Base-by-base conservation (phyloP, 768 basidiomycete genomes). In the Leccinum barrowsii region DNA sequence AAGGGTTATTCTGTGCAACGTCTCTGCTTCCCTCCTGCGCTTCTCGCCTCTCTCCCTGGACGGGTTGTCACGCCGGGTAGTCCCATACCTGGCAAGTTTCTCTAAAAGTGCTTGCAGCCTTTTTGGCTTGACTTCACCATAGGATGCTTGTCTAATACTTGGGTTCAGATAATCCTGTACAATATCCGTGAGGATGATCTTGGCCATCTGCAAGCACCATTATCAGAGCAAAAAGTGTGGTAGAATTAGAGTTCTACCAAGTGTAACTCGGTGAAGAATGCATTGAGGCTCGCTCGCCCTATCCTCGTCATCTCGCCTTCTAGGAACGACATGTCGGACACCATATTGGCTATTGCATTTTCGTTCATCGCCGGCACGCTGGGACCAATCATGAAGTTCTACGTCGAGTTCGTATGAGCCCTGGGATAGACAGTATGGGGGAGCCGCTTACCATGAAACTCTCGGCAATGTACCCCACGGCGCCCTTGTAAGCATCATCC, bases 401-500 rank as follows among this genome's bases (percentile, higher is more conserved):
- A 63, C 6, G 48, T 50, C 26, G 46, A 6, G 19, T 50, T 30
- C 19, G 34, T 49, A 50, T 69, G 49, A 67, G 58, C 30, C 0
- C 52, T 32, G 17, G 24, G 6, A 24, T 2, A 13, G 7, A 30
- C 26, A 28, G 7, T n/a, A 32, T 50, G 42, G 28, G 26, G 17
- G 10, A 12, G 11, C 42, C 3, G 74, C 85, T 56, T 58, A 98
- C 97, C 87, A 94, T 91, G 30, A 98, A 77, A 59, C 87, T 91
- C 57, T 87, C 85, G 0, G 92, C 87, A 57, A 97, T 92, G 67
- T 97, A 92, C 32, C 83, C 78, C n/a, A 96, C 78, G 13, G 97
- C 95, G 47, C 85, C 88, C 61, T 83, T 84, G 72, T 97, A 99
- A 10, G 92, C 92, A 63, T 92, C 86, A 54, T 93, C 90, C 74